Conservation (phyloP, 2,329 filamentous ascomycete genomes). For the Annulohypoxylon truncatum region DNA sequence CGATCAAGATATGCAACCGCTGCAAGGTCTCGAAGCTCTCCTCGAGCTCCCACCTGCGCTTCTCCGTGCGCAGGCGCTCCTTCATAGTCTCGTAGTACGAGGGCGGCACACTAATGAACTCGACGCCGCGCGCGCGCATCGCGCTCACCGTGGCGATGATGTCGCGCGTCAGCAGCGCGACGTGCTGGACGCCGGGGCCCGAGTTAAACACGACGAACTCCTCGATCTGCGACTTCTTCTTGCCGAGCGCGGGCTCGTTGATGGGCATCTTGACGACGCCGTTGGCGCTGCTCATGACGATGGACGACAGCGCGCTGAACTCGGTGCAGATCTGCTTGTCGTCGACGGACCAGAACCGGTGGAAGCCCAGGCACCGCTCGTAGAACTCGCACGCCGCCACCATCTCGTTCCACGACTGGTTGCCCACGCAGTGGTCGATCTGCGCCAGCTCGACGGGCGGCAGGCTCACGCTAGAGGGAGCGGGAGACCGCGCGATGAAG, state of each 20-base stretch:
- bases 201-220: conserved; percentile 93
- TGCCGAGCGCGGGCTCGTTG: conserved; percentile 92
- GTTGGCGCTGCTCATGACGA: conserved; percentile 90
- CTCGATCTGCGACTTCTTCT: conserved; percentile 94
- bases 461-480: conserved; percentile 57
- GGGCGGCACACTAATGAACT: conserved; percentile 90
- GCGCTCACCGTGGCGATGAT: conserved; percentile 83
- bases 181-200: conserved; percentile 91
- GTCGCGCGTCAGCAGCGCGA: conserved; percentile 83
- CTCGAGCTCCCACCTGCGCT: conserved; percentile 70
- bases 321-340: conserved; percentile 93
- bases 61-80: conserved; percentile 74
- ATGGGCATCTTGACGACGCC: conserved; percentile 97
- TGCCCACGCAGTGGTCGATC: conserved; percentile 97
- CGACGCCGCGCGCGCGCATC: conserved; percentile 85
- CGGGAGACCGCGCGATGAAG: conserved; percentile 68
- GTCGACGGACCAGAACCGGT: conserved; percentile 97
- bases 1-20: conserved; percentile 87
- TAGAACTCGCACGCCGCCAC: conserved; percentile 76
- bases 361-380: conserved; percentile 89
- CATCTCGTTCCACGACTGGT: conserved; percentile 96
- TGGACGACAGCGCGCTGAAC: conserved; percentile 86
- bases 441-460: conserved; percentile 75
- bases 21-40: conserved; percentile 84
- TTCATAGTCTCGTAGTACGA: conserved; percentile 87